These are phyloP conservation scores for Spathaspora sp. DNA, from an alignment of 1,139 yeast species.

Conservation along the genomic window DNA sequence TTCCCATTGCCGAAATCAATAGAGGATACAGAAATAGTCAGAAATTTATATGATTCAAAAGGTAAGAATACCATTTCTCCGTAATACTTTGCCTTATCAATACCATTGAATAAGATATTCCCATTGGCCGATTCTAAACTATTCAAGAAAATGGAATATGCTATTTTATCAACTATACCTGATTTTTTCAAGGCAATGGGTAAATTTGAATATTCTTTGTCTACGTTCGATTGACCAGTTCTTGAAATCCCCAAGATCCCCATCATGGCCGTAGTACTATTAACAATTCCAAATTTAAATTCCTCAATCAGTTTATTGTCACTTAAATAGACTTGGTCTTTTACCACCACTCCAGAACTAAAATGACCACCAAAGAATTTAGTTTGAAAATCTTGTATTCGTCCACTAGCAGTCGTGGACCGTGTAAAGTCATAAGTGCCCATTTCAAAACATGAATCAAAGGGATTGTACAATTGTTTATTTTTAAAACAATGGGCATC, in stretches of 20 bases:
- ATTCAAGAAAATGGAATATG: conserved; percentile 35
- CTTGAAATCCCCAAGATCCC: conserved; percentile 23
- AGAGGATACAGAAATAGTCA: conserved; percentile 1
- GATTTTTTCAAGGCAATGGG: conserved; percentile 23
- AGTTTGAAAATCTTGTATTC: conserved; percentile 4
- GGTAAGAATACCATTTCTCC: conserved; percentile 18
- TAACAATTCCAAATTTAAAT: conserved; percentile 19
- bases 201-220: conserved; percentile 13
- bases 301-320: conserved; percentile 10
- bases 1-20: conserved; percentile 1
- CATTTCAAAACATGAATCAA: conserved; percentile 3
- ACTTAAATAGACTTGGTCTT: conserved; percentile 30
- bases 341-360: conserved; percentile 57
- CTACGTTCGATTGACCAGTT: conserved; percentile 9
- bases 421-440: conserved; percentile 9
- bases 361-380: conserved; percentile 12
- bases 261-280: conserved; percentile 7
- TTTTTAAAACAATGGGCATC: conserved; percentile 8
- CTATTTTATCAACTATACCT: conserved; percentile 48
- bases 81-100: conserved; percentile 26
- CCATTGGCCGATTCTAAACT: conserved; percentile 20
- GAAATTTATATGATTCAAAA: conserved; percentile 6
- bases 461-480: background rate
- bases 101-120: conserved; percentile 28
- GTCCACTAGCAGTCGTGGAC: conserved; percentile 9